phyloP scores from a whole-genome alignment of 441 rosid species.

The Populus tomentosa region DNA sequence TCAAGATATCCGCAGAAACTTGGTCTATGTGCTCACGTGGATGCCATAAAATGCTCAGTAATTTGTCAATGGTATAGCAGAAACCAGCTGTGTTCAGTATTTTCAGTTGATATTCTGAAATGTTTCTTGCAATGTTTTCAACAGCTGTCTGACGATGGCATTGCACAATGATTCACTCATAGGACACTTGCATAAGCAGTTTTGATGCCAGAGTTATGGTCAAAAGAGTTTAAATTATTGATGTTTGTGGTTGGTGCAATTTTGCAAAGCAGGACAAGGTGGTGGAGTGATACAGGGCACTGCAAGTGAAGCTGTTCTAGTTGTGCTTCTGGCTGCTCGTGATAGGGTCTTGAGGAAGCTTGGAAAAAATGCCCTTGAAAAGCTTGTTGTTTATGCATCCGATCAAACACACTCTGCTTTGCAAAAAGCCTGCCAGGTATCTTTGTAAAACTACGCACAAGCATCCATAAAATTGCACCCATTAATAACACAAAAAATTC shows the following conservation, averaged over 20 bases:
- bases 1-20: neutral
- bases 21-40: neutral
- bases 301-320: slow-evolving; percentile 84
- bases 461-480: neutral
- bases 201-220: neutral
- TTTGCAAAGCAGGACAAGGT: slow-evolving; percentile 53
- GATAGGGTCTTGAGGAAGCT: slow-evolving; percentile 43
- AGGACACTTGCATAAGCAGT: neutral
- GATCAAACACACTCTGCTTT: slow-evolving; percentile 86
- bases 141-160: neutral
- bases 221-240: neutral
- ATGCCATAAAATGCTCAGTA: neutral
- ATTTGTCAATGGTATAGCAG: neutral
- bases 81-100: neutral
- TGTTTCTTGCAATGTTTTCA: neutral
- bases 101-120: neutral
- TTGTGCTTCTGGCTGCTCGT: slow-evolving; percentile 74
- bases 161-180: neutral
- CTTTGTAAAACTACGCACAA: neutral
- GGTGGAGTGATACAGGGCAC: slow-evolving; percentile 95
- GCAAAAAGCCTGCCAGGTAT: slow-evolving; percentile 86
- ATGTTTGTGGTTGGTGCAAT: neutral
- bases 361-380: slow-evolving; percentile 51
- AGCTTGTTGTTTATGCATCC: slow-evolving; percentile 76
- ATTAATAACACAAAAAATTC: neutral